Evolutionary conservation across 495 filamentous ascomycete genomes (phyloP), one percentile per base, ranked within the genome.

Genomic region (Hypoxylon crocopeplum): DNA sequence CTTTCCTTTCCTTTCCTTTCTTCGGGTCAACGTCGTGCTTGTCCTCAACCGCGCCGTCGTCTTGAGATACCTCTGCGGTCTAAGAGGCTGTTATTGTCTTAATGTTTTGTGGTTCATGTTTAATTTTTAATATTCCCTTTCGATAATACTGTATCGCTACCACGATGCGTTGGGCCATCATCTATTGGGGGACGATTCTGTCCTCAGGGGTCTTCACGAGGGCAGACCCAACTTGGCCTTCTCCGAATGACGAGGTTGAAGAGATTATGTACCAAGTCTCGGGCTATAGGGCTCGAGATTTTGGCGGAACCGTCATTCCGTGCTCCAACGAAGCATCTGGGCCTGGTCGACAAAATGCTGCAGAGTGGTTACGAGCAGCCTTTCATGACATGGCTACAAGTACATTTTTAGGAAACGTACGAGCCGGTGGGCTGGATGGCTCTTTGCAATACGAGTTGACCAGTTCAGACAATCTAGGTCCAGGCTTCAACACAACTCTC

Each of bases 301-400:
- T 88, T 58, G 75, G 78, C 42, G 76, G 78, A 36, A 75, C 77
- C 16, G 79, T 88, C 41, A 82, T 75, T 30, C 85, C 85, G 4
- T 88, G 85, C 68, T 75, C 75, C 25, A 81, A 77, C 33, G 80
- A 83, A 40, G 75, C 78, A 34, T 74, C 79, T 3, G 81, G 79
- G 0, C 76, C 81, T 5, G 83, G 83, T 30, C 77, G 82, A 38
- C 72, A 80, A 20, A 79, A 82, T 27, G 79, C 85, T 10, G 79
- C 82, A 4, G 84, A 86, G 70, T 87, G 83, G 84, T 66, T 88
- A 44, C 79, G 84, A 19, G 74, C 81, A 10, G 83, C 79, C 30
- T 86, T 88, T 55, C 85, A 88, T 64, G 85, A 88, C 62, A 86
- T 86, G 78, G 71, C 83, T 5, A 83, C 82, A 5, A 77, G 72